phyloP scores from a whole-genome alignment of 2,329 filamentous ascomycete genomes.

The Eutypa lata region DNA sequence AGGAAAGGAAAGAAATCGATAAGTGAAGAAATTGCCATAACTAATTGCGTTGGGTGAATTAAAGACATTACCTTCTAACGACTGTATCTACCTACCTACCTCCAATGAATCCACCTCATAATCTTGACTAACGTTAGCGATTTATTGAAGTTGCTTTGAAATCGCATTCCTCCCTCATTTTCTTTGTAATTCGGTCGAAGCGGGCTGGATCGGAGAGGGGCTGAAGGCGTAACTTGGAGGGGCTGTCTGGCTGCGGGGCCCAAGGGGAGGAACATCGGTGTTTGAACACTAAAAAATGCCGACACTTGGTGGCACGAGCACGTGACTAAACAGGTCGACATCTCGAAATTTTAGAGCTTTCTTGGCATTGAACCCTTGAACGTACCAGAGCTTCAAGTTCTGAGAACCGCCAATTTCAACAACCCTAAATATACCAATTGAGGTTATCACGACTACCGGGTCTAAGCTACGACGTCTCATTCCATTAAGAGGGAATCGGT shows the following conservation, averaged over 20 bases:
- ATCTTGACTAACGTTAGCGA: constrained; percentile 1
- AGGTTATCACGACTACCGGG: neutral
- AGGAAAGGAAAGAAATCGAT: constrained; percentile 4
- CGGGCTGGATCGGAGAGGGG: neutral
- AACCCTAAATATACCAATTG: constrained; percentile 1
- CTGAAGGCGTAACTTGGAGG: too few relatives aligned
- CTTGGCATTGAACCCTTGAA: constrained; percentile 2
- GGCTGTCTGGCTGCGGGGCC: neutral
- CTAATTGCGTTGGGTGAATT: constrained; percentile 9
- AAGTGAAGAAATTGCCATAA: constrained; percentile 3
- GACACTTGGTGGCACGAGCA: neutral
- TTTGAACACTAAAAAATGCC: neutral
- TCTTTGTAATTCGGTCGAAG: neutral
- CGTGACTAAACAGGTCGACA: neutral
- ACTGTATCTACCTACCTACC: constrained; percentile 8
- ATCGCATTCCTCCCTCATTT: constrained; percentile 21
- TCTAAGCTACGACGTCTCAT: neutral
- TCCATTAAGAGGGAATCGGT: constrained; percentile 27
- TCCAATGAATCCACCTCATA: constrained; percentile 22
- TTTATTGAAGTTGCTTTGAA: constrained; percentile 35
- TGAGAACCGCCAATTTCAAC: neutral
- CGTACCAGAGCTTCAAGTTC: constrained; percentile 4
- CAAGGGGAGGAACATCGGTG: constrained; percentile 13
- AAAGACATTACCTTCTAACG: neutral
- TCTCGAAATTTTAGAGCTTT: neutral